Base-by-base conservation (phyloP, 305 asterid genomes). In the Fraxinus velutina region DNA sequence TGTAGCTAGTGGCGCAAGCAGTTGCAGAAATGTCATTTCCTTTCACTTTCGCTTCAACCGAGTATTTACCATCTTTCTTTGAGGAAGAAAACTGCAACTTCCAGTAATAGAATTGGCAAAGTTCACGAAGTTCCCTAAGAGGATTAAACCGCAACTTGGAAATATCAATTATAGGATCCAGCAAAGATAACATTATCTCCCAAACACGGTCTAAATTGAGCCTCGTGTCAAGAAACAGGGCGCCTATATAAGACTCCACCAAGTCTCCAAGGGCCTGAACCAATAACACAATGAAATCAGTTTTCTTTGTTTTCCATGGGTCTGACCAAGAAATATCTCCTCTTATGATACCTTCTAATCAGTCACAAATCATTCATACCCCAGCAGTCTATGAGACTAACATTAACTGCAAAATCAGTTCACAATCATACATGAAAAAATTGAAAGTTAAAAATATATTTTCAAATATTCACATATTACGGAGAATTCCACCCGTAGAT, bases 171-270 rank as follows among this genome's bases (percentile, higher is more conserved):
- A 88, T 79, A 75, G 97, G 98, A 81, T 93, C 87, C 88, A 96
- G 73, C 87, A 96, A 85, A 87, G 88, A 86, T 73, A 92, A 88
- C 88, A 92, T 88, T 76, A 85, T 87, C 83, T 88, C 82, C 99
- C 98, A 94, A 77, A 90, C 93, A 76, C 33, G 84, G 75, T 85
- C 81, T 88, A 96, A 89, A 87, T 96, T 87, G 76, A 94, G 91
- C 73, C 98, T 94, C 0, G 96, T 77, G 88, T 96, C 98, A 37
- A 96, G 97, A 81, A 85, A 91, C 77, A 94, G 78, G 64, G 98
- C 98, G 66, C 99, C 99, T 78, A 91, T 85, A 86, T 93, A 90
- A 83, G 99, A 96, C 88, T 94, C 98, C 88, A 94, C 96, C 87
- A 96, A 77, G 87, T 96, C 99, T 78, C 99, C 99, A 52, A 94